Evolutionary conservation across 495 filamentous ascomycete genomes (phyloP).

Genomic region (Neurospora sublineolata): DNA sequence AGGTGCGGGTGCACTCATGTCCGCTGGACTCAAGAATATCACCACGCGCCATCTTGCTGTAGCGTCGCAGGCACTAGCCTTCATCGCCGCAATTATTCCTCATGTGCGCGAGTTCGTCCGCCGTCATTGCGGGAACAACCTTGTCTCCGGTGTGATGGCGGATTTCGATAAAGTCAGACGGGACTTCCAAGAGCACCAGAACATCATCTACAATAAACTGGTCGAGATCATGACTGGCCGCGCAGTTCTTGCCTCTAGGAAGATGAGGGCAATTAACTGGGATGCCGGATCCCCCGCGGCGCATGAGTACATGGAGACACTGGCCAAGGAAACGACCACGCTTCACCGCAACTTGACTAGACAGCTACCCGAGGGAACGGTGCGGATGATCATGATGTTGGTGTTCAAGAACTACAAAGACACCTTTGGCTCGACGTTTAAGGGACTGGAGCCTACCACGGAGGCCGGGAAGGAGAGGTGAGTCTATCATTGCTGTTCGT

Average conservation of each 20-base stretch:
- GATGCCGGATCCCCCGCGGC: slow-evolving; percentile 32
- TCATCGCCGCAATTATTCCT: slow-evolving; percentile 76
- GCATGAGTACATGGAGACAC: slow-evolving; percentile 79
- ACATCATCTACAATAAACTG: slow-evolving; percentile 86
- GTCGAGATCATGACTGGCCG: slow-evolving; percentile 90
- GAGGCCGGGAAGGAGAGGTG: slow-evolving; percentile 64
- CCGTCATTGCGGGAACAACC: slow-evolving; percentile 50
- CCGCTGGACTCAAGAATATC: slow-evolving; percentile 91
- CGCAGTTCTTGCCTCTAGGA: slow-evolving; percentile 56
- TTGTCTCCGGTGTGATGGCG: slow-evolving; percentile 47
- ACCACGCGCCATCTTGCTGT: slow-evolving; percentile 91
- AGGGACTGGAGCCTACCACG: slow-evolving; percentile 52
- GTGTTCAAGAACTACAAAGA: slow-evolving; percentile 81
- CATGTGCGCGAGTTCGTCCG: slow-evolving; percentile 87
- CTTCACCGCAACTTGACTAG: slow-evolving; percentile 80
- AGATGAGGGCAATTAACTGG: slow-evolving; percentile 70
- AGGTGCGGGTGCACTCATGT: slow-evolving; percentile 80
- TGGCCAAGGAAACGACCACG: slow-evolving; percentile 80
- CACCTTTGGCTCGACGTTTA: slow-evolving; percentile 67
- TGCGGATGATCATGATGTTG: slow-evolving; percentile 78
- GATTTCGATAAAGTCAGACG: slow-evolving; percentile 92
- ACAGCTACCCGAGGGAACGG: slow-evolving; percentile 66
- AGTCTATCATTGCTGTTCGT: slow-evolving; percentile 11
- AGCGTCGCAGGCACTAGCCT: slow-evolving; percentile 79
- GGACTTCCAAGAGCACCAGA: slow-evolving; percentile 84